Evolutionary conservation across 2,329 filamentous ascomycete species (phyloP).

Genomic region (Penicillium aurantiogriseum): DNA sequence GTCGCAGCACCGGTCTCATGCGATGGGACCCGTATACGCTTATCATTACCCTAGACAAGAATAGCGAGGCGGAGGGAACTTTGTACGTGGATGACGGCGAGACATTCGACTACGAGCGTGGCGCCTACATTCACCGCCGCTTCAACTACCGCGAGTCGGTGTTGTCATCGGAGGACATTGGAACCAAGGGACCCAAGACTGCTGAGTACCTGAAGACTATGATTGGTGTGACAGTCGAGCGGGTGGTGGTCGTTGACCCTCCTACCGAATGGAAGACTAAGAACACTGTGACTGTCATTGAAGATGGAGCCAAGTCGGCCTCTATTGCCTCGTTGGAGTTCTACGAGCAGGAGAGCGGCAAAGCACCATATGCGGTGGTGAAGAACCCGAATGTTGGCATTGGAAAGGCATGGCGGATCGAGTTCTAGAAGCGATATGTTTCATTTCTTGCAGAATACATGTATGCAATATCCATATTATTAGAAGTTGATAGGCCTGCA

Average conservation of each 20-base stretch:
- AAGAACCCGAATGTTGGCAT: slow-evolving; percentile 63
- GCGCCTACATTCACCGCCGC: slow-evolving; percentile 81
- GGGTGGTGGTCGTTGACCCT: slow-evolving; percentile 78
- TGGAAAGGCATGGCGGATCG: slow-evolving; percentile 63
- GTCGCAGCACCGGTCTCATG: slow-evolving; percentile 85
- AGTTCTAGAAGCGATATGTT: slow-evolving; percentile 42
- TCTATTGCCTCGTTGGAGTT: slow-evolving; percentile 59
- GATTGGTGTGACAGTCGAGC: slow-evolving; percentile 75
- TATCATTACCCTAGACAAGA: slow-evolving; percentile 68
- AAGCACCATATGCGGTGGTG: slow-evolving; percentile 63
- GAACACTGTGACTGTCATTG: slow-evolving; percentile 52
- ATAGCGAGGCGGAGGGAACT: slow-evolving; percentile 72
- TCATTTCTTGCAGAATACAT: slow-evolving; percentile 7
- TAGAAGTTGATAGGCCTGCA: neutral
- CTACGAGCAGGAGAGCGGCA: slow-evolving; percentile 50
- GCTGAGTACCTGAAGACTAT: slow-evolving; percentile 77
- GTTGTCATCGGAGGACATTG: slow-evolving; percentile 69
- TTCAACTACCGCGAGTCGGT: slow-evolving; percentile 65
- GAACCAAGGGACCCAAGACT: slow-evolving; percentile 60
- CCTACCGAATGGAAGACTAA: slow-evolving; percentile 68
- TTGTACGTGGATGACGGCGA: slow-evolving; percentile 94
- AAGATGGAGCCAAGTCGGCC: slow-evolving; percentile 47
- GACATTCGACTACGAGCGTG: slow-evolving; percentile 80
- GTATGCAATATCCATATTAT: slow-evolving; percentile 4
- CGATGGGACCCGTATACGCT: slow-evolving; percentile 93